These are phyloP conservation scores for Yamadazyma dendronema DNA, from an alignment of 1,139 yeast genomes.

Conservation along the genomic window DNA sequence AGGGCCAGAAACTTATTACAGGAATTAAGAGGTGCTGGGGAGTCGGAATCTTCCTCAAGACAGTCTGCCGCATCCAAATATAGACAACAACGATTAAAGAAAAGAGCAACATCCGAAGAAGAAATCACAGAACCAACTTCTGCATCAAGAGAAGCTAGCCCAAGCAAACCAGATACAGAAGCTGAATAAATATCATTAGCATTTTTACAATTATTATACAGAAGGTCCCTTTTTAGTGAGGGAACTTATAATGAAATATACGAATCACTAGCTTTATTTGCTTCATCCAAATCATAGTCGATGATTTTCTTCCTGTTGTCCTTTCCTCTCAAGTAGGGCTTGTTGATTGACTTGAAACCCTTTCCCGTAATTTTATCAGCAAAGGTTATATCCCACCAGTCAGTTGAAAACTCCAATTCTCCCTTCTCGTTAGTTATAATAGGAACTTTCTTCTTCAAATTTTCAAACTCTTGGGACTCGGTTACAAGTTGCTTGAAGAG, in stretches of 20 bases:
- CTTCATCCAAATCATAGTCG: conserved; percentile 39
- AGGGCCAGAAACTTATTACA: conserved; percentile 61
- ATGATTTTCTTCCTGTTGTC: conserved; percentile 28
- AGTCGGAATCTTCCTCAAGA: conserved; percentile 12
- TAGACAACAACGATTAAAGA: conserved; percentile 32
- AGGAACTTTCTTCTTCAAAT: conserved; percentile 10
- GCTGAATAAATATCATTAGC: background rate
- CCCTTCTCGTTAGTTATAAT: conserved; percentile 4
- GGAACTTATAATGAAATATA: conserved; percentile 16
- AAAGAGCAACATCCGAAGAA: conserved; percentile 1
- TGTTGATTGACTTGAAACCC: conserved; percentile 36
- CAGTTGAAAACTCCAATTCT: conserved; percentile 8
- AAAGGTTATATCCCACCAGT: conserved; percentile 34
- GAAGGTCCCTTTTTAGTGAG: no score
- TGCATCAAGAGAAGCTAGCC: background rate
- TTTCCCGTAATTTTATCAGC: conserved; percentile 40
- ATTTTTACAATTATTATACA: conserved; percentile 1
- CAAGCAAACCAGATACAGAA: background rate
- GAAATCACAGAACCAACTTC: background rate
- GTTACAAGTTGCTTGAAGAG: conserved; percentile 19
- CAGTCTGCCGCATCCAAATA: conserved; percentile 37
- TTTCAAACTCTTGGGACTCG: conserved; percentile 14
- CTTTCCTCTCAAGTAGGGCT: conserved; percentile 34
- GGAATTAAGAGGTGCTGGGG: conserved; percentile 49
- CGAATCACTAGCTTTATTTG: conserved; percentile 18